Base-by-base conservation (phyloP, 2,329 filamentous ascomycete genomes). In the Monilinia fructigena region DNA sequence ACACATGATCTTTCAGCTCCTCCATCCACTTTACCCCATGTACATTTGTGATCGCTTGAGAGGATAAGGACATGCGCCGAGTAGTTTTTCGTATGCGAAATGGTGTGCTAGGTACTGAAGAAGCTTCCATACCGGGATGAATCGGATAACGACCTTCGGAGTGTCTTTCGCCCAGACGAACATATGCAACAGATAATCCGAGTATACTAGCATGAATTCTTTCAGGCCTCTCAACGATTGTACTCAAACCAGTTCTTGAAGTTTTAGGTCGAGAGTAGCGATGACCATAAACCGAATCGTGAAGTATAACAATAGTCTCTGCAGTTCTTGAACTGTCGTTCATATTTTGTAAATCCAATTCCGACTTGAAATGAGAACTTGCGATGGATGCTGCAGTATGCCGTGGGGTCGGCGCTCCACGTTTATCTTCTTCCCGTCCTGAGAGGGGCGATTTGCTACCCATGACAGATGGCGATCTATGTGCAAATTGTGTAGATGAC, bases 221-320 rank as follows among this genome's bases (percentile, higher is more conserved):
- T 80, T 99, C 95, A 0, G 95, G 95, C 14, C 95, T 85, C 79
- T 99, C 95, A 59, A 99, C 93, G 70, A 99, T 97, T 66, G 88
- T 90, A 73, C 82, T 86, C 1, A 98, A 82, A 20, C 85, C 84
- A 55, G 81, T 83, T 73, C 89, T 89, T 28, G 87, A 89, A 0
- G 92, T 89, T 72, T 90, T 89, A 4, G 92, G 92, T 55, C 95
- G 85, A 14, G 93, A 92, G 77, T 88, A 99, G 28, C 93, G 89
- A 79, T 99, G 95, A 31, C 94, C 93, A 76, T 98, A 99, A 78
- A 94, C 97, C 63, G 90, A 89, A 79, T 99, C 95, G 74, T 98
- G 93, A 2, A 99, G 80, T 40, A 99, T 84, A 56, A 98, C 93
- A 5, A 96, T 79, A 0, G 92, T 92, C 68, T 93, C 82, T 14